These are phyloP conservation scores for Durotheca rogersii DNA, from an alignment of 495 filamentous ascomycete species.

Conservation along the genomic window DNA sequence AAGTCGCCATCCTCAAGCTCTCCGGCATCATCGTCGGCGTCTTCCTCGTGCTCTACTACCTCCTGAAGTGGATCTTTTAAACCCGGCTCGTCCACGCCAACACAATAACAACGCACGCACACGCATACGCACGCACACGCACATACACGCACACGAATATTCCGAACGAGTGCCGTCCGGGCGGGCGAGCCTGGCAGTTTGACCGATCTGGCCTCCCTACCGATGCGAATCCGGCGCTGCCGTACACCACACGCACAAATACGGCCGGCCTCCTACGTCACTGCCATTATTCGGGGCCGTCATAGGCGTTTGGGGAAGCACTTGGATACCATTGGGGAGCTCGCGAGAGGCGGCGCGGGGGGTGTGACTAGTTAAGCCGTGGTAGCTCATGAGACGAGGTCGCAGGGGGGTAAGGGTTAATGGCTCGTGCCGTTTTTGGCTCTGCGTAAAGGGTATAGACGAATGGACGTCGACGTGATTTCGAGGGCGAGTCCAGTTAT, in stretches of 20 bases:
- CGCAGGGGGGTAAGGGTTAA: not conserved
- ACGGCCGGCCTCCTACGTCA: too few species aligned
- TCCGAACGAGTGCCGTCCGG: not conserved
- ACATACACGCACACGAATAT: not conserved
- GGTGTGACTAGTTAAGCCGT: too few species aligned
- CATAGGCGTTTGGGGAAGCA: not conserved
- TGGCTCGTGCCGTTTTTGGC: not conserved
- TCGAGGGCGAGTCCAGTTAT: not conserved
- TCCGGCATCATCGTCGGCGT: conserved; percentile 77
- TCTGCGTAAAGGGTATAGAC: too few species aligned
- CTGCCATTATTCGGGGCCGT: too few species aligned
- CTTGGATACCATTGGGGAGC: not conserved
- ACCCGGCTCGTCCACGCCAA: too few species aligned
- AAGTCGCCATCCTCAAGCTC: conserved; percentile 84
- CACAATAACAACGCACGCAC: too few species aligned
- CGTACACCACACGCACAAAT: too few species aligned
- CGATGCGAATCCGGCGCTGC: too few species aligned
- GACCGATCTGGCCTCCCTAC: too few species aligned
- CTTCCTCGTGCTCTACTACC: conserved; percentile 73
- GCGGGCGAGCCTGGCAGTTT: not conserved
- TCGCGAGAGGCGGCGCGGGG: not conserved
- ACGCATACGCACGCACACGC: not conserved
- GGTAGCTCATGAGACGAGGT: too few species aligned
- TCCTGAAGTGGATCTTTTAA: conserved; percentile 67
- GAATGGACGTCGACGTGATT: too few species aligned